Conservation (phyloP, 805 yeast genomes). For the Saturnispora galanensis region DNA sequence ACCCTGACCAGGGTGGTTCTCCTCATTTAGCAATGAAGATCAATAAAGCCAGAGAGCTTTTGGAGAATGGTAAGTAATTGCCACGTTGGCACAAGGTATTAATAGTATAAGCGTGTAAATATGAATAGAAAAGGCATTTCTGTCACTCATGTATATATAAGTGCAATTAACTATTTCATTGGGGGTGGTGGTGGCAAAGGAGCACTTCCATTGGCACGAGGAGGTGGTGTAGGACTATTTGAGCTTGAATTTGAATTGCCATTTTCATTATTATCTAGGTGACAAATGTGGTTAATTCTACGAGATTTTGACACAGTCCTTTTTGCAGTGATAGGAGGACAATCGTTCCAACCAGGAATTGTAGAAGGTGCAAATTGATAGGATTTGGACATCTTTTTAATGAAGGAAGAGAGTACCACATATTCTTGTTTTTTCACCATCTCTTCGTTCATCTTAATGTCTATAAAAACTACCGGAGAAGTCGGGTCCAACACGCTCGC, state of each 20-base stretch:
- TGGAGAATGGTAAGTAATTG: slow-evolving; percentile 38
- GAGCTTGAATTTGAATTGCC: neutral
- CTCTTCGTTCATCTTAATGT: slow-evolving; percentile 7
- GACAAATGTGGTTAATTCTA: slow-evolving; percentile 5
- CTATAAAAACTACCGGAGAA: slow-evolving; percentile 10
- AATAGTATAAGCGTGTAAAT: no score
- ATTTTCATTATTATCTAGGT: slow-evolving; percentile 3
- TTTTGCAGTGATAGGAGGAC: slow-evolving; percentile 29
- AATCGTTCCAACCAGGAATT: slow-evolving; percentile 51
- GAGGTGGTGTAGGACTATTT: no score
- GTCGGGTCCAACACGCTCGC: slow-evolving; percentile 1
- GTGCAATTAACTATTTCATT: no score
- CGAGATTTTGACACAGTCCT: slow-evolving; percentile 2
- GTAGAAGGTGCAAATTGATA: slow-evolving; percentile 21
- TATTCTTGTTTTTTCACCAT: neutral
- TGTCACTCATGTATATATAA: no score
- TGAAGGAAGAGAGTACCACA: neutral
- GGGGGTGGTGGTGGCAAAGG: neutral
- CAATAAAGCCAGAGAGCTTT: slow-evolving; percentile 73
- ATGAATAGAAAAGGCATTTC: no score
- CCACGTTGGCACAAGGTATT: no score
- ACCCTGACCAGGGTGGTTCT: slow-evolving; percentile 87
- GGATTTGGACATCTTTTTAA: slow-evolving; percentile 14
- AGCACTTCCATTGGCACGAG: no score
- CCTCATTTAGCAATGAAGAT: slow-evolving; percentile 74